phyloP scores from a whole-genome alignment of 306 rosid genomes.

The Hippophae gyantsensis region DNA sequence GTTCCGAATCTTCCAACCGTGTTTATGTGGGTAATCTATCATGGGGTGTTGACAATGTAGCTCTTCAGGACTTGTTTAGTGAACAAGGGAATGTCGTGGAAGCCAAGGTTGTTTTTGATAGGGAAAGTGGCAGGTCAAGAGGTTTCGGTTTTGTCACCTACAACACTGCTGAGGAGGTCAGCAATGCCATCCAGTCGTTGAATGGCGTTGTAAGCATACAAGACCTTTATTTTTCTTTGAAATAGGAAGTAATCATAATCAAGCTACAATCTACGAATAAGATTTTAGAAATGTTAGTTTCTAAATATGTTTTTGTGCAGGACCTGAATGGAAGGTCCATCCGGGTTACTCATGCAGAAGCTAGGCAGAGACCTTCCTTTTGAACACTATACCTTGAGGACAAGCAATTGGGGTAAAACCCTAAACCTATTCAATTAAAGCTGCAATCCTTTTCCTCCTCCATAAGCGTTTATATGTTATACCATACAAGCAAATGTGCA shows the following conservation, averaged over 20 bases:
- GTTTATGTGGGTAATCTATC: constrained; percentile 81
- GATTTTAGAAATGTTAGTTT: background rate
- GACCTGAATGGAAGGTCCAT: constrained; percentile 82
- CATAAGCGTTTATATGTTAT: background rate
- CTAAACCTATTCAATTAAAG: constrained; percentile 3
- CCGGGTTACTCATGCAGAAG: constrained; percentile 59
- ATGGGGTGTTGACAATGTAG: constrained; percentile 82
- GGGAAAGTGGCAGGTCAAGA: constrained; percentile 95
- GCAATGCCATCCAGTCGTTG: constrained; percentile 62
- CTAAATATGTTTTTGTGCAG: constrained; percentile 32
- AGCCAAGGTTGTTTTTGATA: constrained; percentile 81
- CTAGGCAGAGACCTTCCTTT: constrained; percentile 56
- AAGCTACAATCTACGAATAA: background rate
- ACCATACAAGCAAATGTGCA: no score
- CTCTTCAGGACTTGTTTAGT: constrained; percentile 65
- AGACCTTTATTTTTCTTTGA: constrained; percentile 1
- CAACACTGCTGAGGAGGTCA: constrained; percentile 53
- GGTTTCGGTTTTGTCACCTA: constrained; percentile 93
- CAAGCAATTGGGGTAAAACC: constrained; percentile 29
- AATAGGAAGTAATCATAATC: background rate
- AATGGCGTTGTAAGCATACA: constrained; percentile 63
- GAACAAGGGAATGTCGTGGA: constrained; percentile 78
- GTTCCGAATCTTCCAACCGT: constrained; percentile 35
- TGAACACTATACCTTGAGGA: constrained; percentile 24
- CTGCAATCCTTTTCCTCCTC: background rate